Conservation (phyloP, 2,329 filamentous ascomycete genomes). For the Arthrobotrys iridis region DNA sequence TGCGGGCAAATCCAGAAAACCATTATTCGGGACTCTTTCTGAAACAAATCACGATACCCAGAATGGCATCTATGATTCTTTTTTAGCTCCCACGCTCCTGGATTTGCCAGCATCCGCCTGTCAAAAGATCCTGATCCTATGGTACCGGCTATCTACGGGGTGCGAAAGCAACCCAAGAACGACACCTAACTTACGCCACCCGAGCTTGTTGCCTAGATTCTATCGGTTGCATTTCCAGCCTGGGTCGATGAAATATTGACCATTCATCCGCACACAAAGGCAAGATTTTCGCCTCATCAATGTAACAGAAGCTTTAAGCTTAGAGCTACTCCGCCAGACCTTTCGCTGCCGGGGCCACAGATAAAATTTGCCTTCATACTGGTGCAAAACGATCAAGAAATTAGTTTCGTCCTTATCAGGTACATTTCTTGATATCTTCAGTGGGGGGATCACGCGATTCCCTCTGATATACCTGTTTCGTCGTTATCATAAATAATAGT, state of each 20-base stretch:
- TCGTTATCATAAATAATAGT: conserved; percentile 42
- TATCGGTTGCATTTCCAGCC: conserved; percentile 19
- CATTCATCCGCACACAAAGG: conserved; percentile 16
- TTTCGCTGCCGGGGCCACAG: not conserved
- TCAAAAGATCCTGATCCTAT: conserved; percentile 20
- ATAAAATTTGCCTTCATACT: conserved; percentile 12
- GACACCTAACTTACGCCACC: conserved; percentile 43
- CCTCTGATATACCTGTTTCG: not conserved
- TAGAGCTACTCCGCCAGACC: not conserved
- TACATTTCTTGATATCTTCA: conserved; percentile 20
- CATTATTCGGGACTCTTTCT: not conserved
- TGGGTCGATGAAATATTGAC: not conserved
- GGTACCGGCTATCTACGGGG: conserved; percentile 50
- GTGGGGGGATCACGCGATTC: conserved; percentile 39
- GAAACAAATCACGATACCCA: conserved; percentile 26
- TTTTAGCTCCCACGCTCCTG: conserved; percentile 63
- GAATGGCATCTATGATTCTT: conserved; percentile 40
- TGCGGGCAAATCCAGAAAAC: not conserved
- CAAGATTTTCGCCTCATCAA: conserved; percentile 37
- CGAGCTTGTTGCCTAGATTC: conserved; percentile 50
- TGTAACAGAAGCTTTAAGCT: conserved; percentile 4
- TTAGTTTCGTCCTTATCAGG: conserved; percentile 25
- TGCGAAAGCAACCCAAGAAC: conserved; percentile 44
- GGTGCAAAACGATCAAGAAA: conserved; percentile 15
- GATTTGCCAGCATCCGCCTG: conserved; percentile 50